Conservation (phyloP, 73 alveolate genomes). For the Breviolum minutum region DNA sequence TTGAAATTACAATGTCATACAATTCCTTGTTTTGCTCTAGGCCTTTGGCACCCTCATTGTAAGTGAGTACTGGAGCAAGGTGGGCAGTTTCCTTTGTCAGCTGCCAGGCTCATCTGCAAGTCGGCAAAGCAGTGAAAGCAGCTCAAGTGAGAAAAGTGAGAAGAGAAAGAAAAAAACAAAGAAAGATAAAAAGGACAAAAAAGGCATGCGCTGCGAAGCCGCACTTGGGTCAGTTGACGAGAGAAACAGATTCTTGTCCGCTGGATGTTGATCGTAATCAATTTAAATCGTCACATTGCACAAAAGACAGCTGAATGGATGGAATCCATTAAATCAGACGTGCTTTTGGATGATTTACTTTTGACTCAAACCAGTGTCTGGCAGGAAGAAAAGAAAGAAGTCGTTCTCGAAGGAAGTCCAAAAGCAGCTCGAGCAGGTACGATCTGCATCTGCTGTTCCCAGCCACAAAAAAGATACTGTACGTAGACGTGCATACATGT, state of each 20-base stretch:
- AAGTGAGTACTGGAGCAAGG: too few species aligned
- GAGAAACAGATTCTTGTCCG: not conserved
- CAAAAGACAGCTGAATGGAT: too few species aligned
- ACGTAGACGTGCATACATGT: too few species aligned
- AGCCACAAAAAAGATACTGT: too few species aligned
- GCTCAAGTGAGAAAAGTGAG: not conserved
- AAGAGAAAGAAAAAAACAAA: not conserved
- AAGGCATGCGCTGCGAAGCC: constrained; percentile 5
- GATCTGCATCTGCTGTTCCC: too few species aligned
- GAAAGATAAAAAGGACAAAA: constrained; percentile 21
- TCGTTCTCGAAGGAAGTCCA: constrained; percentile 42
- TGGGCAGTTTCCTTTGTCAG: too few species aligned
- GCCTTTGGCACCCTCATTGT: too few species aligned
- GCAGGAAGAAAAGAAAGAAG: not conserved
- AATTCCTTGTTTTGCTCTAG: too few species aligned
- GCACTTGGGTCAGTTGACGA: not conserved
- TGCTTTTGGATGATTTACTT: not conserved
- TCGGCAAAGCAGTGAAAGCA: constrained; percentile 48
- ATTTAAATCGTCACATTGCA: not conserved
- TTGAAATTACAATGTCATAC: too few species aligned
- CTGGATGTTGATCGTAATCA: not conserved
- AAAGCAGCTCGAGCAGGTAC: constrained; percentile 36
- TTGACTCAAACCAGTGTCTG: not conserved
- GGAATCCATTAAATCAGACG: not conserved
- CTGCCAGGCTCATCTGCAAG: constrained; percentile 75